These are phyloP conservation scores for Cucumis sativus DNA, from an alignment of 306 rosid species.

Conservation along the genomic window Cucumber_9930_V3 NC_026656.2:2347501-2348000, in stretches of 20 bases:
- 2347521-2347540: background rate
- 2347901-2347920: background rate
- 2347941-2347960: background rate
- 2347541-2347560: background rate
- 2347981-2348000: background rate
- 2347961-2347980: background rate
- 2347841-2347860: slow-evolving; percentile 92
- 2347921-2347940: background rate
- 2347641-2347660: background rate
- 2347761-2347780: slow-evolving; percentile 14
- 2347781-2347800: slow-evolving; percentile 92
- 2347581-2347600: background rate
- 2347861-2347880: slow-evolving; percentile 71
- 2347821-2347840: slow-evolving; percentile 78
- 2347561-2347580: background rate
- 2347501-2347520: background rate
- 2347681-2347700: background rate
- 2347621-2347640: background rate
- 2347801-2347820: slow-evolving; percentile 85
- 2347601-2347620: background rate
- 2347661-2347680: background rate
- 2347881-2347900: slow-evolving; percentile 46
- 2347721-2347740: background rate
- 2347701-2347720: background rate
- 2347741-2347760: background rate